phyloP scores from a whole-genome alignment of 768 basidiomycete genomes.

The Boletus edulis region DNA sequence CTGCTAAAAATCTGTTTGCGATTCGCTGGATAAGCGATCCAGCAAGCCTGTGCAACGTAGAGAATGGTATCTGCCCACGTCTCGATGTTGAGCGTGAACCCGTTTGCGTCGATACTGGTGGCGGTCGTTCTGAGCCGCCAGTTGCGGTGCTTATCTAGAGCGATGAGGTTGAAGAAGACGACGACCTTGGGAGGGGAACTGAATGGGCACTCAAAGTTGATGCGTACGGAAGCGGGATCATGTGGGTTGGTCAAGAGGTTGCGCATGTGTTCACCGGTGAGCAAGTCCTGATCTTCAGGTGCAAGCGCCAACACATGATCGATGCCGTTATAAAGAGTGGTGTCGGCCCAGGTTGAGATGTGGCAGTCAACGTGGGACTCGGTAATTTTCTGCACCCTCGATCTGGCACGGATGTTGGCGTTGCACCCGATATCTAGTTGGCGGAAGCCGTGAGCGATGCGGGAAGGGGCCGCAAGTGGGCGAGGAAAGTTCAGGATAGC shows the following conservation, averaged over 20 bases:
- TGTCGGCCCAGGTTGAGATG: neutral
- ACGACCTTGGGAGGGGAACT: neutral
- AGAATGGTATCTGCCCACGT: constrained; percentile 13
- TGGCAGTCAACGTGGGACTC: neutral
- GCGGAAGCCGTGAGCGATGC: neutral
- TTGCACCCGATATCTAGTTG: neutral
- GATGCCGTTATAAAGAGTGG: neutral
- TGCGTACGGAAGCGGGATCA: neutral
- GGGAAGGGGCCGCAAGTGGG: neutral
- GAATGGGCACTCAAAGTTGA: neutral
- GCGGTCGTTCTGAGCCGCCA: constrained; percentile 1
- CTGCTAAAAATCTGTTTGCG: constrained; percentile 15
- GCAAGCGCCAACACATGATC: neutral
- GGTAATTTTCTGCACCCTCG: neutral
- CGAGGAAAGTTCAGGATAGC: neutral
- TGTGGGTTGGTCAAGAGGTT: neutral
- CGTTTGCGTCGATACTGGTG: constrained; percentile 6
- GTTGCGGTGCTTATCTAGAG: neutral
- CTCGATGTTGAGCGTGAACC: constrained; percentile 17
- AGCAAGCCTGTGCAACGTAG: constrained; percentile 1
- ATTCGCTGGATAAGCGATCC: constrained; percentile 24
- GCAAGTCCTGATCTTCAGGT: constrained; percentile 12
- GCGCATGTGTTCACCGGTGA: constrained; percentile 12
- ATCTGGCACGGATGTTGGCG: neutral
- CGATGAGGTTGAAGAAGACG: neutral